Conservation (phyloP, 345 rosid genomes). For the Garcia nutans region DNA sequence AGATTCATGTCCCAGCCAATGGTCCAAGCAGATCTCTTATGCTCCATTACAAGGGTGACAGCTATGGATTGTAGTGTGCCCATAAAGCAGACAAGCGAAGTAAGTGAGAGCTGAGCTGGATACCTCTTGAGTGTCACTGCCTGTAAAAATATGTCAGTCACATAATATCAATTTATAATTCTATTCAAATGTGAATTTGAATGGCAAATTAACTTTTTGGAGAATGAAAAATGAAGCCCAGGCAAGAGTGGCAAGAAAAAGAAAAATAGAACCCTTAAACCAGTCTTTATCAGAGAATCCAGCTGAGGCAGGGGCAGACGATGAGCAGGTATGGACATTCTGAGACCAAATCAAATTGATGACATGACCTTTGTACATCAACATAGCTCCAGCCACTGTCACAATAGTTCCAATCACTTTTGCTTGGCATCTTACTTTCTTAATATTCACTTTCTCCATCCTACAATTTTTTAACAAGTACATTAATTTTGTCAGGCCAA, state of each 20-base stretch:
- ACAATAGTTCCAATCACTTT: slow-evolving; percentile 31
- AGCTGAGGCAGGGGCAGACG: slow-evolving; percentile 13
- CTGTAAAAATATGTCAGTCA: slow-evolving; percentile 1
- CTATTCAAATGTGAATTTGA: too few species aligned
- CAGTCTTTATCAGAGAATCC: slow-evolving; percentile 18
- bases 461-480: background rate
- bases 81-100: slow-evolving; percentile 25
- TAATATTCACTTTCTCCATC: slow-evolving; percentile 28
- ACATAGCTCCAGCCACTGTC: slow-evolving; percentile 33
- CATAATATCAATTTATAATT: too few species aligned
- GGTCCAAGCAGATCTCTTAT: slow-evolving; percentile 25
- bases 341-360: slow-evolving; percentile 18
- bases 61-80: slow-evolving; percentile 31
- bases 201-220: background rate
- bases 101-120: slow-evolving; percentile 27
- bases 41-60: slow-evolving; percentile 32
- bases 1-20: slow-evolving; percentile 32
- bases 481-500: background rate
- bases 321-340: background rate
- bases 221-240: slow-evolving; percentile 34
- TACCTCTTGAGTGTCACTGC: slow-evolving; percentile 21
- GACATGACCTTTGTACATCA: slow-evolving; percentile 29
- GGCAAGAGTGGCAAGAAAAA: slow-evolving; percentile 28
- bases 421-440: slow-evolving; percentile 29
- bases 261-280: slow-evolving; percentile 32